phyloP scores from a whole-genome alignment of 2,329 filamentous ascomycete species.

The Bipolaris zeicola region DNA sequence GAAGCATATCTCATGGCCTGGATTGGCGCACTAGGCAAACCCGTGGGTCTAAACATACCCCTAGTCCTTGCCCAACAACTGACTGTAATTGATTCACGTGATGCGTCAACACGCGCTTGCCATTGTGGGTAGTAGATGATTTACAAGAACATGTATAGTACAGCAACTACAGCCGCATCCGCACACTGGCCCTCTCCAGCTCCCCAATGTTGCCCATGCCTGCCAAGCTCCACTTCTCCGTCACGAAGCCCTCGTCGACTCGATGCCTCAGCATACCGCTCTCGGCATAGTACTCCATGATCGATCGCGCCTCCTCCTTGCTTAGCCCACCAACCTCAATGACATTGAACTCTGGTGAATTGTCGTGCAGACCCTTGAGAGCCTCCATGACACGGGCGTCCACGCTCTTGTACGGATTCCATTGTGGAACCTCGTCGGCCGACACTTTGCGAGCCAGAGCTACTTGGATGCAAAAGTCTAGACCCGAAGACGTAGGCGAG shows the following conservation, averaged over 20 bases:
- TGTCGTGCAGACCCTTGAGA: conserved; percentile 48
- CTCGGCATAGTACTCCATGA: conserved; percentile 93
- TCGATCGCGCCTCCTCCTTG: conserved; percentile 73
- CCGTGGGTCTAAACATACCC: conserved; percentile 79
- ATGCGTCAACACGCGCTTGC: conserved; percentile 1
- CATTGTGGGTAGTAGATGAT: conserved; percentile 24
- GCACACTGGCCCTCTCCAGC: conserved; percentile 71
- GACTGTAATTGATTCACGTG: neutral
- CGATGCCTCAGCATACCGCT: conserved; percentile 77
- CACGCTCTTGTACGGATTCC: conserved; percentile 58
- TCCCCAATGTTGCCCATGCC: conserved; percentile 84
- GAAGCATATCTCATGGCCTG: conserved; percentile 82
- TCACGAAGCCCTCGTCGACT: conserved; percentile 72
- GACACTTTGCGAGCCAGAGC: conserved; percentile 52
- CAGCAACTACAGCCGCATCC: conserved; percentile 38
- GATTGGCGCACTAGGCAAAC: conserved; percentile 84
- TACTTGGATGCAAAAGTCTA: conserved; percentile 69
- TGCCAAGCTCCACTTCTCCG: conserved; percentile 82
- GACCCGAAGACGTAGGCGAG: conserved; percentile 64
- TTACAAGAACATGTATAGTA: conserved; percentile 28
- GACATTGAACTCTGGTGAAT: conserved; percentile 49
- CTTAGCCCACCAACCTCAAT: conserved; percentile 69
- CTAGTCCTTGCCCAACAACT: conserved; percentile 59
- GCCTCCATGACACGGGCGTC: conserved; percentile 60
- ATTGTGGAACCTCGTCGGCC: conserved; percentile 45